phyloP scores from a whole-genome alignment of 2,329 filamentous ascomycete species.

The Fusarium sp. region DNA sequence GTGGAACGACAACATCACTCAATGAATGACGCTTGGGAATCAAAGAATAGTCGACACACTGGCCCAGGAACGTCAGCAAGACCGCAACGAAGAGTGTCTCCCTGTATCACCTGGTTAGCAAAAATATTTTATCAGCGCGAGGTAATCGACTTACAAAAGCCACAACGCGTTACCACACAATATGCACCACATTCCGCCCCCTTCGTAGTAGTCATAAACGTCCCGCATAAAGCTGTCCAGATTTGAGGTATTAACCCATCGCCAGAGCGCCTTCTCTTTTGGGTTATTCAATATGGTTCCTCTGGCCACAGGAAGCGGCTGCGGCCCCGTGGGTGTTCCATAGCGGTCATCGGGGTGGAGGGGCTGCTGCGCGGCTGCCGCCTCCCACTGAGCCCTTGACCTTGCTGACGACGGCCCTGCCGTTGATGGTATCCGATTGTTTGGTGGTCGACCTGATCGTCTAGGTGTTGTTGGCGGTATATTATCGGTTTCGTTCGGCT shows the following conservation, averaged over 20 bases:
- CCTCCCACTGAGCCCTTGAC: conserved; percentile 65
- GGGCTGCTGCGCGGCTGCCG: conserved; percentile 62
- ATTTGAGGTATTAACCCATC: conserved; percentile 92
- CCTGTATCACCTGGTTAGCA: conserved; percentile 51
- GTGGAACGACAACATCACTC: conserved; percentile 68
- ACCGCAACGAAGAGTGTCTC: conserved; percentile 85
- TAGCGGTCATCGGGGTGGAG: conserved; percentile 55
- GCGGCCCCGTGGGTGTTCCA: conserved; percentile 16
- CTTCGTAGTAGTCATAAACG: conserved; percentile 88
- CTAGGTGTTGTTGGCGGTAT: conserved; percentile 26
- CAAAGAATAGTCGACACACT: conserved; percentile 84
- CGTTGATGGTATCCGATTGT: conserved; percentile 22
- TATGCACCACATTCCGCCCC: conserved; percentile 87
- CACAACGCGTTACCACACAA: conserved; percentile 77
- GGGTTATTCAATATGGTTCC: conserved; percentile 48
- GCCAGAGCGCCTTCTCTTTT: conserved; percentile 84
- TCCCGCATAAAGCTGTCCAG: conserved; percentile 86
- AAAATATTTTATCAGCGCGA: no score
- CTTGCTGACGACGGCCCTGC: conserved; percentile 56
- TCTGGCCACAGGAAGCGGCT: conserved; percentile 46
- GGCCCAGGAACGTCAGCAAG: conserved; percentile 84
- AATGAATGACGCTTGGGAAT: conserved; percentile 72
- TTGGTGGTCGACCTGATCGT: conserved; percentile 22
- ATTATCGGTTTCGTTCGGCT: conserved; percentile 54
- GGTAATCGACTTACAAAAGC: conserved; percentile 68